Evolutionary conservation across 2,329 filamentous ascomycete species (phyloP).

Genomic region (Cladophialophora carrionii): DNA sequence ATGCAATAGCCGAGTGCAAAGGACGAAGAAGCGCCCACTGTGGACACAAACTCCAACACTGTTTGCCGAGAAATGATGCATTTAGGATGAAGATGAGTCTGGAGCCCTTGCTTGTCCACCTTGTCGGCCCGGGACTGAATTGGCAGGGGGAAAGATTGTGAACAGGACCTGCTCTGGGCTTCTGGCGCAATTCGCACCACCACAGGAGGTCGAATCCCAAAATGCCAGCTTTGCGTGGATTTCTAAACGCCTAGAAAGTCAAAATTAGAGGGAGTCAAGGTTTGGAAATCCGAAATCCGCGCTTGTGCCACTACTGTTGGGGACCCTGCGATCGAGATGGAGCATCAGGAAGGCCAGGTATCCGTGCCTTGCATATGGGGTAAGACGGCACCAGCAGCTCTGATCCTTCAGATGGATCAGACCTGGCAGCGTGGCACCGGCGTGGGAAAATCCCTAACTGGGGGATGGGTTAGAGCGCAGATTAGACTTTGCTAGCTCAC

Average conservation of each 20-base stretch:
- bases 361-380: constrained; percentile 7
- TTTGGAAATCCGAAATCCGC: background rate
- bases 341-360: constrained; percentile 9
- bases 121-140: background rate
- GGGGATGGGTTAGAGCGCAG: background rate
- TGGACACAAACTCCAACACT: background rate
- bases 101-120: background rate
- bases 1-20: background rate
- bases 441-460: constrained; percentile 9
- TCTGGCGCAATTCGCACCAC: background rate
- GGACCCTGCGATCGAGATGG: background rate
- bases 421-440: background rate
- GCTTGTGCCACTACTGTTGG: background rate
- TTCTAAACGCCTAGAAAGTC: background rate
- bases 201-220: constrained; percentile 6
- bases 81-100: background rate
- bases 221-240: background rate
- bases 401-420: background rate
- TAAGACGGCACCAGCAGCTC: background rate
- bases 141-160: background rate
- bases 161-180: background rate
- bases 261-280: background rate
- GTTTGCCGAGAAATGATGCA: background rate
- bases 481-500: background rate
- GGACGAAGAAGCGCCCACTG: background rate